A percentile compares a stretch with the other conserved stretches of the same genome.
phyloP scores from a whole-genome alignment of 768 basidiomycete genomes.

The Hypholoma fasciculare region DNA sequence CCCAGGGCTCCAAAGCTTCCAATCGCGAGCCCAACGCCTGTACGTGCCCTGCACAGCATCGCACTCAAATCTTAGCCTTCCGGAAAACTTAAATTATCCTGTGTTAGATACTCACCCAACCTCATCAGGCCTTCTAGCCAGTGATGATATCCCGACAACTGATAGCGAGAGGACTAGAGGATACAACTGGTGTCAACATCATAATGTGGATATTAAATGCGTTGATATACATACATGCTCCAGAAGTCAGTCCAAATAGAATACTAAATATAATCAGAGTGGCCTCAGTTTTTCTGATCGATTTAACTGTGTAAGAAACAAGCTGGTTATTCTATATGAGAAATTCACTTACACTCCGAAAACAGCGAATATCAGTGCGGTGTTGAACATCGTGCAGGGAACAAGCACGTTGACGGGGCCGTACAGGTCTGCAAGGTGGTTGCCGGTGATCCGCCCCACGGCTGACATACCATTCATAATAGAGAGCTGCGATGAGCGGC shows the following conservation, averaged over 20 bases:
- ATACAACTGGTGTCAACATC: background rate
- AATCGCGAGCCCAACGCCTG: constrained; percentile 31
- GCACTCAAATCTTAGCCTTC: too few relatives aligned
- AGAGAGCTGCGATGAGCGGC: constrained; percentile 28
- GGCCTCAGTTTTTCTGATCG: constrained; percentile 10
- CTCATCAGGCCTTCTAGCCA: constrained; percentile 32
- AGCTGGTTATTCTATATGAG: background rate
- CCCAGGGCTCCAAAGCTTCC: constrained; percentile 29
- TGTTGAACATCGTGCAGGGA: constrained; percentile 30
- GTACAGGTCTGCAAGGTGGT: constrained; percentile 29
- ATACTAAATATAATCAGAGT: constrained; percentile 37
- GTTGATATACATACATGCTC: constrained; percentile 32
- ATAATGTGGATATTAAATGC: background rate
- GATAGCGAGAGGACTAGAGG: constrained; percentile 34
- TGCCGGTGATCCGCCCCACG: constrained; percentile 33
- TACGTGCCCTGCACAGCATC: constrained; percentile 25
- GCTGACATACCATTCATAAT: constrained; percentile 32
- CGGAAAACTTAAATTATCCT: background rate
- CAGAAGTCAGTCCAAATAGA: constrained; percentile 45
- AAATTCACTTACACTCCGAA: constrained; percentile 28
- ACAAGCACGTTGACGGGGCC: constrained; percentile 34
- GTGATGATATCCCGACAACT: constrained; percentile 27
- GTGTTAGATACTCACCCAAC: constrained; percentile 27
- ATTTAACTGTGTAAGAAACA: background rate
- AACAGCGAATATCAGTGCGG: constrained; percentile 36